Evolutionary conservation across 2,329 filamentous ascomycete species (phyloP).

Genomic region (Paracoccidioides lutzii): DNA sequence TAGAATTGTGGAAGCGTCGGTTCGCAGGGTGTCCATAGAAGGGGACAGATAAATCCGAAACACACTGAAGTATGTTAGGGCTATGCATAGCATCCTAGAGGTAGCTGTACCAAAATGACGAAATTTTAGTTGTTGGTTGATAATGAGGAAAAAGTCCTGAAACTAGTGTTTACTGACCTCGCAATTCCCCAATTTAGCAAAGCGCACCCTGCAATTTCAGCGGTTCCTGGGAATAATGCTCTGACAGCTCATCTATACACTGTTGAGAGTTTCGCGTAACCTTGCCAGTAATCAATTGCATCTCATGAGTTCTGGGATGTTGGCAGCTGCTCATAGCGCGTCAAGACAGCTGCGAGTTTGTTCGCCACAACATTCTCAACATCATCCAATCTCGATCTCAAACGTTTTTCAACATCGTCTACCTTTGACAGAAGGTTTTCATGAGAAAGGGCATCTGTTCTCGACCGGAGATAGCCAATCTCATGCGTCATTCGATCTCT

Average conservation of each 20-base stretch:
- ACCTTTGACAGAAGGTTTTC: not conserved
- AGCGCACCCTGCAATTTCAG: not conserved
- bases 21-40: not conserved
- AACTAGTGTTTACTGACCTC: not conserved
- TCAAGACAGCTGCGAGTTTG: not conserved
- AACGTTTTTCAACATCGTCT: not conserved
- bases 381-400: constrained; percentile 6
- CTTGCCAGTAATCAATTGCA: not conserved
- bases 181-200: not conserved
- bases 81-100: not conserved
- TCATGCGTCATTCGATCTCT: not conserved
- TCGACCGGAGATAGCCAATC: not conserved
- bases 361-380: constrained; percentile 6
- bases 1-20: too few species aligned
- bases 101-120: too few species aligned
- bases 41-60: not conserved
- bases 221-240: not conserved
- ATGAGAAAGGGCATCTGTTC: not conserved
- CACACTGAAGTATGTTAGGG: not conserved
- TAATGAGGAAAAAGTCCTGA: not conserved
- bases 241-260: not conserved
- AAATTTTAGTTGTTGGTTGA: not conserved
- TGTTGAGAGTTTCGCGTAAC: not conserved
- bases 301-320: not conserved
- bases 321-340: not conserved